Evolutionary conservation across 352 stramenopile species (phyloP), one percentile per base, ranked within the genome.

Genomic region (Globisporangium yorkense): DNA sequence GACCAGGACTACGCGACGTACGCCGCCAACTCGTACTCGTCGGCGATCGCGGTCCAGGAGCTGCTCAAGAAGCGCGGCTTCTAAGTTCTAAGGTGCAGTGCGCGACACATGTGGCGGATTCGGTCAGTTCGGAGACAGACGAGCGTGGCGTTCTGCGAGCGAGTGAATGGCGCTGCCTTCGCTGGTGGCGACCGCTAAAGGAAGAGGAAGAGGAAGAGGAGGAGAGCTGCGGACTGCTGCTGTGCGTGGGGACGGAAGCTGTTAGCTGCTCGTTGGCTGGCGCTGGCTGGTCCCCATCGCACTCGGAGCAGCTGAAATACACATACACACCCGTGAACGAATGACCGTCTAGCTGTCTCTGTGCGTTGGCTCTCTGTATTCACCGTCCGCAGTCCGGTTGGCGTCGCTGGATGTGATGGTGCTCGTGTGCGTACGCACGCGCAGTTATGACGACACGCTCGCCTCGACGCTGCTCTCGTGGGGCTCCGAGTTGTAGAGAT

Each of bases 1-100:
- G 75, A 79, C 15, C 77, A 68, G 55, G 78, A 92, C 68, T 94
- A 67, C 58, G 80, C 72, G 51, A 90, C 80, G 48, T 92, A 94
- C 70, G 79, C 75, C 35, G 84, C 82, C 65, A 94, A 94, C 72
- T 94, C 84, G 72, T 92, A 92, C 76, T 72, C 80, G 63, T 85
- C 84, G 61, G 80, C 80, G 13, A 94, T 94, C 62, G 84, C 82
- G 39, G 77, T 94, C 61, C 74, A 86, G 53, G 80, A 94, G 59
- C 47, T 78, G 54, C 83, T 94, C 49, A 90, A 89, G 69, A 72
- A 74, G 54, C 84, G 84, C 59, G 77, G 72, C 56, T 88, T 94
- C 63, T 94, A 87, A 88, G 40, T n/a, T n/a, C n/a, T n/a, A n/a
- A n/a, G n/a, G n/a, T n/a, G n/a, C n/a, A n/a, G n/a, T n/a, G 31